A percentile compares a stretch with the other conserved stretches of the same genome.
Evolutionary conservation across 129 eudicot genomes (phyloP).

Genomic region (Arctium lappa): DNA sequence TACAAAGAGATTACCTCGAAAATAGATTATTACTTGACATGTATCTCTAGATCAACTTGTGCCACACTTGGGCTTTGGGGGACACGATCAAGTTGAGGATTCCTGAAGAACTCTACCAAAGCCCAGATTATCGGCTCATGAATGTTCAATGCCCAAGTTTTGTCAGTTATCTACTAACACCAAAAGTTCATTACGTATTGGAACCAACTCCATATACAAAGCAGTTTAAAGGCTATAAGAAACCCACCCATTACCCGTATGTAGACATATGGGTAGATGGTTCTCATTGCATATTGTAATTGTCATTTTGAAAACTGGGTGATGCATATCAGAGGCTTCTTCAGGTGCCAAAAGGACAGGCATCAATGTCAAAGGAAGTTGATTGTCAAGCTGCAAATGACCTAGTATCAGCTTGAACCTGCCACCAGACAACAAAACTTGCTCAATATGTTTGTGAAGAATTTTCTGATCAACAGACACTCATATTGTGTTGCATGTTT

Average conservation of each 20-base stretch:
- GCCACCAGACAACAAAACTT: conserved; percentile 10
- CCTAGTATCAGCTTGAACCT: conserved; percentile 94
- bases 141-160: conserved; percentile 77
- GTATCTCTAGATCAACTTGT: conserved; percentile 58
- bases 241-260: conserved; percentile 58
- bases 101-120: no score
- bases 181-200: conserved; percentile 12
- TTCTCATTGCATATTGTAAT: conserved; percentile 72
- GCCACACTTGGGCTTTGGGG: no score
- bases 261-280: conserved; percentile 76
- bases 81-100: no score
- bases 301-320: conserved; percentile 37
- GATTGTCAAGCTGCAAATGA: conserved; percentile 89
- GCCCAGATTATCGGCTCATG: conserved; percentile 58
- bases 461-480: neutral
- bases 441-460: neutral
- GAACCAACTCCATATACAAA: conserved; percentile 1
- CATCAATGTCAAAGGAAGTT: conserved; percentile 90
- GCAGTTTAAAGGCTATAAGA: conserved; percentile 2
- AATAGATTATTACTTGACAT: conserved; percentile 64
- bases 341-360: conserved; percentile 96
- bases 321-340: conserved; percentile 61
- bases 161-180: conserved; percentile 68
- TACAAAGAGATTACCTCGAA: neutral
- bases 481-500: no score